phyloP scores from a whole-genome alignment of 2,329 filamentous ascomycete genomes.

The Aureobasidium uvarum region DNA sequence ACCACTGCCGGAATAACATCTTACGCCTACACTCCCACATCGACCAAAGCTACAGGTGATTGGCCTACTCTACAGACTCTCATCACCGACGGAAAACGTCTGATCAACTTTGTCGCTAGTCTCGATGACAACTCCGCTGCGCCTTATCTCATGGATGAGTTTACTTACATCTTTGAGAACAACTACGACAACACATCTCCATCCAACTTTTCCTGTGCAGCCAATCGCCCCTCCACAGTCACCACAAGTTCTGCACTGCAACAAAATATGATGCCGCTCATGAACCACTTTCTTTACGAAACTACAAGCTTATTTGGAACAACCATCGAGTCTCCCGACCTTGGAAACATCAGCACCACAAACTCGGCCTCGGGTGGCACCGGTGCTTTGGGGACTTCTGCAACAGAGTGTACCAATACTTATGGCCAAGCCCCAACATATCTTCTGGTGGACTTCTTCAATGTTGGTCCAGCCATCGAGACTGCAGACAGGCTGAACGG shows the following conservation, averaged over 20 bases:
- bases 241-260: conserved; percentile 52
- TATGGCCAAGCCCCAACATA: conserved; percentile 69
- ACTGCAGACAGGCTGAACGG: conserved; percentile 68
- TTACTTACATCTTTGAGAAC: conserved; percentile 70
- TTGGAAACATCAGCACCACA: conserved; percentile 59
- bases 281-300: conserved; percentile 78
- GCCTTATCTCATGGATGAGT: conserved; percentile 64
- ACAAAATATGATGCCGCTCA: conserved; percentile 63
- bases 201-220: conserved; percentile 67
- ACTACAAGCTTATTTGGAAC: conserved; percentile 48
- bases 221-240: conserved; percentile 62
- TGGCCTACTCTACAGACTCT: conserved; percentile 74
- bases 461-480: conserved; percentile 66
- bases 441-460: conserved; percentile 77
- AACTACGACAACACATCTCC: conserved; percentile 62
- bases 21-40: conserved; percentile 59
- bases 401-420: conserved; percentile 53
- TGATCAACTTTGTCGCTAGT: conserved; percentile 68
- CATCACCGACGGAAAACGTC: conserved; percentile 62
- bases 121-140: conserved; percentile 40
- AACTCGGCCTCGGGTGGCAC: conserved; percentile 60
- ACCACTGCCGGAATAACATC: conserved; percentile 58
- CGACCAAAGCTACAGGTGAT: conserved; percentile 42
- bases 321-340: conserved; percentile 60
- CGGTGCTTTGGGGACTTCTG: conserved; percentile 54